Percentiles rank a stretch among this genome's conserved stretches.
Conservation (phyloP, 179 eudicot genomes). For the Carnegiea gigantea region DNA sequence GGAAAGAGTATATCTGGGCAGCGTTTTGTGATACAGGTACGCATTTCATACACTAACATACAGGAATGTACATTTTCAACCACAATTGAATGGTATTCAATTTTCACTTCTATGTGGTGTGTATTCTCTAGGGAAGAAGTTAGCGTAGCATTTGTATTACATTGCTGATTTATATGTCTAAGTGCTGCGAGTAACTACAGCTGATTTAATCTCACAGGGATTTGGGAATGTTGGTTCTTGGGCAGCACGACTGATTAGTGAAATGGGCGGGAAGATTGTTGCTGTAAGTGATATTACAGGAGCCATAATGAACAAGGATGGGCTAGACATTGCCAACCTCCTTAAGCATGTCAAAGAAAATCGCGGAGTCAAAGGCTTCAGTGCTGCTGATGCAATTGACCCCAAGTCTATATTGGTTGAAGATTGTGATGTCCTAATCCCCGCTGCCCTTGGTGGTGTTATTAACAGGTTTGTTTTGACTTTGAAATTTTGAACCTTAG, state of each 20-base stretch:
- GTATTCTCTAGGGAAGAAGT: no score
- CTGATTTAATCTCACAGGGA: constrained; percentile 50
- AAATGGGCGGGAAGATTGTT: constrained; percentile 79
- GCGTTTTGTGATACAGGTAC: constrained; percentile 81
- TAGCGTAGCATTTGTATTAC: no score
- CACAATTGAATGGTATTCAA: background rate
- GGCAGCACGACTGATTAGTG: constrained; percentile 86
- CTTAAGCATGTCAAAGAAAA: constrained; percentile 63
- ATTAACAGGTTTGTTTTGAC: constrained; percentile 60
- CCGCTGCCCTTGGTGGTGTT: constrained; percentile 99
- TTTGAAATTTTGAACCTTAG: background rate
- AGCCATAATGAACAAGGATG: constrained; percentile 78
- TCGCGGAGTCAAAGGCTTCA: constrained; percentile 81
- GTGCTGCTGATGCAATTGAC: constrained; percentile 57
- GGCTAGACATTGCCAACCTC: constrained; percentile 72
- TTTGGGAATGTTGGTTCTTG: constrained; percentile 97
- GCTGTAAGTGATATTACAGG: constrained; percentile 94
- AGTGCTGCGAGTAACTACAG: background rate
- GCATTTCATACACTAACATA: background rate
- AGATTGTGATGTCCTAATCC: constrained; percentile 94
- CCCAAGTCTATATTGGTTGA: constrained; percentile 69
- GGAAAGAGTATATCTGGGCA: constrained; percentile 88
- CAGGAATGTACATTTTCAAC: background rate
- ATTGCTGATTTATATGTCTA: background rate
- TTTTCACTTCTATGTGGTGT: background rate